phyloP scores from a whole-genome alignment of 257 asterid species.

The Petunia axillaris region DNA sequence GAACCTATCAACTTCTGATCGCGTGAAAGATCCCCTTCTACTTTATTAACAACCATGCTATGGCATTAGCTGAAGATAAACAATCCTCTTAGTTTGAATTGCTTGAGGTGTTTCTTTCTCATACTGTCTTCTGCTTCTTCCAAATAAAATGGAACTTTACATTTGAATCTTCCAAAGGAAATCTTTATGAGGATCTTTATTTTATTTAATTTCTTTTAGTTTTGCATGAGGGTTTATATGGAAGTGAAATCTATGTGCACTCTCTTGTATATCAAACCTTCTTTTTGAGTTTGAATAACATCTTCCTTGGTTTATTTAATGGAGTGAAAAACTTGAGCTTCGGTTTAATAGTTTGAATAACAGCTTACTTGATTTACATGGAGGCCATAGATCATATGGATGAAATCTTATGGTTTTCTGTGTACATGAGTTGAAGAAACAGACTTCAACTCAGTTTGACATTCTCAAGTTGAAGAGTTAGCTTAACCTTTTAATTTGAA shows the following conservation, averaged over 20 bases:
- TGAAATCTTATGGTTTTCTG: too few species aligned
- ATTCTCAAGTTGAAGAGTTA: too few species aligned
- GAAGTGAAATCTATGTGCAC: neutral
- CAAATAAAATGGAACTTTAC: conserved; percentile 16
- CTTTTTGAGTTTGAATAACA: conserved; percentile 21
- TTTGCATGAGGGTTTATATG: neutral
- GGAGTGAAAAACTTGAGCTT: neutral
- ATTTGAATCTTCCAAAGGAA: conserved; percentile 15
- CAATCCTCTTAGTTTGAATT: conserved; percentile 2
- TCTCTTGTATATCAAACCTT: neutral
- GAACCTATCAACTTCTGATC: conserved; percentile 60
- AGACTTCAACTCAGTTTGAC: too few species aligned
- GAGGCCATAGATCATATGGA: too few species aligned
- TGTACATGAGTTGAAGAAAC: too few species aligned
- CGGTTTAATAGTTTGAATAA: too few species aligned
- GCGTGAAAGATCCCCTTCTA: conserved; percentile 17
- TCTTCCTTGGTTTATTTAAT: neutral
- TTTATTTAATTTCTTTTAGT: neutral
- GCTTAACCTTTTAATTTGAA: too few species aligned
- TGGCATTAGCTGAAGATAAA: conserved; percentile 18
- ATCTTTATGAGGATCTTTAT: neutral
- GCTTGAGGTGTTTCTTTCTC: conserved; percentile 5
- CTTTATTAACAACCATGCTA: neutral
- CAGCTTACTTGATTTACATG: too few species aligned
- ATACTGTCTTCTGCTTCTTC: neutral